Evolutionary conservation across 148 eudicot species (phyloP).

Genomic region (Rhododendron henanense): DNA sequence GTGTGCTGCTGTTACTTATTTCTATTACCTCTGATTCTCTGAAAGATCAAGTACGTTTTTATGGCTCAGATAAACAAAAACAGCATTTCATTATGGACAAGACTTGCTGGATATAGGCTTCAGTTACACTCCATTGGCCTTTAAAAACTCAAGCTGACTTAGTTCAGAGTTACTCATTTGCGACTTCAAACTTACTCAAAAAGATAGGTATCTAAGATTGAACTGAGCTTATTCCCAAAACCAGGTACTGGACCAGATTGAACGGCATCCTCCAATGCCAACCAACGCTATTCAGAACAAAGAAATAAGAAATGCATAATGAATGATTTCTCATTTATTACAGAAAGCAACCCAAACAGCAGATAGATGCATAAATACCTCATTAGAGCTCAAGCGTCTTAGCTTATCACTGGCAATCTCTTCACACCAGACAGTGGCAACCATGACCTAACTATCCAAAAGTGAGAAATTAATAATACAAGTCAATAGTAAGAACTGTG

Average conservation of each 20-base stretch:
- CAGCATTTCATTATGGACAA: not conserved
- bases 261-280: conserved; percentile 60
- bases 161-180: not conserved
- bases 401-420: conserved; percentile 77
- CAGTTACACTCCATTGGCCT: not conserved
- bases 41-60: not conserved
- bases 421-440: conserved; percentile 94
- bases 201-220: conserved; percentile 53
- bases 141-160: not conserved
- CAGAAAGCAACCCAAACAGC: too few relatives aligned
- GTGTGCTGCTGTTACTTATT: not conserved
- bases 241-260: conserved; percentile 56
- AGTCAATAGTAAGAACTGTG: not conserved
- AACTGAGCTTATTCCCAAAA: conserved; percentile 79
- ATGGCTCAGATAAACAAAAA: not conserved
- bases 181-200: conserved; percentile 51
- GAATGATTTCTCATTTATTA: too few relatives aligned
- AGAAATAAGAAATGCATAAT: not conserved
- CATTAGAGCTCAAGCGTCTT: conserved; percentile 46
- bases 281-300: conserved; percentile 33
- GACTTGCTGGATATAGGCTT: not conserved
- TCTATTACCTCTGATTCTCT: not conserved
- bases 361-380: conserved; percentile 34
- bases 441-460: conserved; percentile 62
- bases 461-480: not conserved